These are phyloP conservation scores for Phoma sp. DNA, from an alignment of 2,329 filamentous ascomycete genomes.

Conservation along the genomic window DNA sequence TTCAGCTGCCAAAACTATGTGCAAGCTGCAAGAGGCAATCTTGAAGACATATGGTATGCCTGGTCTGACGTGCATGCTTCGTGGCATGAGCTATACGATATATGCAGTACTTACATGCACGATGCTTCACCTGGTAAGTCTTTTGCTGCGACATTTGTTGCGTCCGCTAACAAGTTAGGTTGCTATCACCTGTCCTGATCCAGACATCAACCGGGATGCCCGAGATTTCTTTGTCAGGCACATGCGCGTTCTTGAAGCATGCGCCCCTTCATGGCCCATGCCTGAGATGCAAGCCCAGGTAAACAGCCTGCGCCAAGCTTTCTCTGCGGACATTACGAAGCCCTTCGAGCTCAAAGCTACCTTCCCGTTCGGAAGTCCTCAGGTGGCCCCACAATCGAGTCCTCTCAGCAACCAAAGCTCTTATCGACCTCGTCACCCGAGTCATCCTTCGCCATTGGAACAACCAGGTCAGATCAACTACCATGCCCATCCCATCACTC, in stretches of 20 bases:
- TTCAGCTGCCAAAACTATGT: conserved; percentile 81
- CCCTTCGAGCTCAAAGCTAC: conserved; percentile 87
- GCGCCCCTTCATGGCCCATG: conserved; percentile 82
- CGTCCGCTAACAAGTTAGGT: conserved; percentile 62
- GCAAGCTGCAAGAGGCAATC: conserved; percentile 84
- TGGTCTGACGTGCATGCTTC: conserved; percentile 88
- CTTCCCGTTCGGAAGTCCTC: conserved; percentile 84
- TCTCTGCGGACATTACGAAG: conserved; percentile 82
- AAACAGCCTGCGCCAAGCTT: conserved; percentile 85
- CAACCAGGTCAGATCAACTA: conserved; percentile 68
- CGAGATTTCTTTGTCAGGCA: conserved; percentile 89
- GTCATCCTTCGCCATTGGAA: conserved; percentile 57
- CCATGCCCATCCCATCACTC: conserved; percentile 72
- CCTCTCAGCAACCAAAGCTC: conserved; percentile 62
- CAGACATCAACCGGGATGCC: conserved; percentile 82
- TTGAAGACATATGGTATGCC: conserved; percentile 76
- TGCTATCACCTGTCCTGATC: conserved; percentile 90
- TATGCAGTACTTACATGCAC: conserved; percentile 90
- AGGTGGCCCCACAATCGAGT: conserved; percentile 66
- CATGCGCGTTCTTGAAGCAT: conserved; percentile 90
- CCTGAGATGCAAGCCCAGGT: conserved; percentile 90
- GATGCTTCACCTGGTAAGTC: conserved; percentile 86
- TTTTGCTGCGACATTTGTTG: neutral
- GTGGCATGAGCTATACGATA: conserved; percentile 94
- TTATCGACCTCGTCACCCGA: conserved; percentile 58